These are phyloP conservation scores for Yamadazyma akitaensis DNA, from an alignment of 805 yeast species.

Conservation along the genomic window DNA sequence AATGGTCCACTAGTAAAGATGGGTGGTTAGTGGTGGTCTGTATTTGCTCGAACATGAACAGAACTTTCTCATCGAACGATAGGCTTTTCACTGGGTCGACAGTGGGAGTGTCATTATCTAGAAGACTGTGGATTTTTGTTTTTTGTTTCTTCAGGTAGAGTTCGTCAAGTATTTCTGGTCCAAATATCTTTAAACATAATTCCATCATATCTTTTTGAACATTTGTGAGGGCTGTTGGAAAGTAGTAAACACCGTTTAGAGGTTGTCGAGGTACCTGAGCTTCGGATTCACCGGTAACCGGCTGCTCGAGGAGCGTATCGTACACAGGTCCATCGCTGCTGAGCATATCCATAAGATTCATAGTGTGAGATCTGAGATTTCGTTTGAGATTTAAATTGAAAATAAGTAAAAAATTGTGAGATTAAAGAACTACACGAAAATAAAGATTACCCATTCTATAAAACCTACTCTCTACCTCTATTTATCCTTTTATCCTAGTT, in stretches of 20 bases:
- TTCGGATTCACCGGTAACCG: neutral
- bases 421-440: neutral
- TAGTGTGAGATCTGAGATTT: conserved; percentile 11
- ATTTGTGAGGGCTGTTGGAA: conserved; percentile 33
- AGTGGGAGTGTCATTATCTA: conserved; percentile 19
- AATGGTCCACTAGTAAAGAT: conserved; percentile 70
- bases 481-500: conserved; percentile 3
- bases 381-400: neutral
- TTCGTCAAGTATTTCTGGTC: conserved; percentile 23
- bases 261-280: conserved; percentile 13
- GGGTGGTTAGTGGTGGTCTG: conserved; percentile 61
- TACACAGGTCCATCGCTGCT: conserved; percentile 28
- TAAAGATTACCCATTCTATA: neutral
- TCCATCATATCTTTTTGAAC: conserved; percentile 36
- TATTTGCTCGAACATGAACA: conserved; percentile 44
- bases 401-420: neutral
- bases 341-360: conserved; percentile 41
- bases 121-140: conserved; percentile 36
- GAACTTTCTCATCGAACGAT: conserved; percentile 30
- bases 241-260: conserved; percentile 24
- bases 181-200: conserved; percentile 28
- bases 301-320: conserved; percentile 10
- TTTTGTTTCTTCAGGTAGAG: conserved; percentile 21
- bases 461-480: neutral
- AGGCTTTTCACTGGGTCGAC: neutral